Conservation (phyloP, 2,329 filamentous ascomycete species). For the Hysterium pulicare region DNA sequence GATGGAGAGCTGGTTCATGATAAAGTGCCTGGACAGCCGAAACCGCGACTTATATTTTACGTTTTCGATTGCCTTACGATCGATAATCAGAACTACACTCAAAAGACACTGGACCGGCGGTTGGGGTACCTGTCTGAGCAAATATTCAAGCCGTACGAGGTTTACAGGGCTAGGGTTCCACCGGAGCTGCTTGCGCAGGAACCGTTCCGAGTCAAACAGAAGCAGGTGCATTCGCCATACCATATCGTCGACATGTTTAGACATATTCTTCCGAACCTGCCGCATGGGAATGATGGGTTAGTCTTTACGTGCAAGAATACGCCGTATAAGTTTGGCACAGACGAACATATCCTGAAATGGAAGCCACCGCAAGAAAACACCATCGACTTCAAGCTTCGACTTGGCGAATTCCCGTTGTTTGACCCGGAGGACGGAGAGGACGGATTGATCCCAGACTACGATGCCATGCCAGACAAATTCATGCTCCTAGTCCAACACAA, state of each 20-base stretch:
- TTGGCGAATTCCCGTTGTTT: slow-evolving; percentile 68
- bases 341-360: slow-evolving; percentile 94
- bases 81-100: slow-evolving; percentile 71
- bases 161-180: slow-evolving; percentile 49
- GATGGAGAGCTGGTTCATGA: slow-evolving; percentile 95
- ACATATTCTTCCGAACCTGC: slow-evolving; percentile 75
- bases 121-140: slow-evolving; percentile 80
- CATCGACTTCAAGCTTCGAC: slow-evolving; percentile 79
- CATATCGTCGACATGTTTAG: slow-evolving; percentile 76
- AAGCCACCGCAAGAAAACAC: slow-evolving; percentile 95
- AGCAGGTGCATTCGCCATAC: slow-evolving; percentile 85
- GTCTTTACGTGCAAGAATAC: slow-evolving; percentile 95
- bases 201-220: slow-evolving; percentile 80
- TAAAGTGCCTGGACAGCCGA: slow-evolving; percentile 60
- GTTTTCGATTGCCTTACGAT: slow-evolving; percentile 92
- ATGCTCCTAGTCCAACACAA: slow-evolving; percentile 69
- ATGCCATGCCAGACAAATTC: slow-evolving; percentile 65
- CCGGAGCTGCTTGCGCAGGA: slow-evolving; percentile 67
- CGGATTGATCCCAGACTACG: slow-evolving; percentile 69
- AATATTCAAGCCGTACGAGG: slow-evolving; percentile 68
- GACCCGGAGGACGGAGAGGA: slow-evolving; percentile 67
- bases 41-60: slow-evolving; percentile 70
- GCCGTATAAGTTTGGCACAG: slow-evolving; percentile 84
- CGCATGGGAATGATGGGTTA: slow-evolving; percentile 92
- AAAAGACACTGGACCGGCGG: slow-evolving; percentile 80